Percentiles rank a stretch among this genome's conserved stretches.
phyloP scores from a whole-genome alignment of 768 basidiomycete species.

The Hericium erinaceus region DNA sequence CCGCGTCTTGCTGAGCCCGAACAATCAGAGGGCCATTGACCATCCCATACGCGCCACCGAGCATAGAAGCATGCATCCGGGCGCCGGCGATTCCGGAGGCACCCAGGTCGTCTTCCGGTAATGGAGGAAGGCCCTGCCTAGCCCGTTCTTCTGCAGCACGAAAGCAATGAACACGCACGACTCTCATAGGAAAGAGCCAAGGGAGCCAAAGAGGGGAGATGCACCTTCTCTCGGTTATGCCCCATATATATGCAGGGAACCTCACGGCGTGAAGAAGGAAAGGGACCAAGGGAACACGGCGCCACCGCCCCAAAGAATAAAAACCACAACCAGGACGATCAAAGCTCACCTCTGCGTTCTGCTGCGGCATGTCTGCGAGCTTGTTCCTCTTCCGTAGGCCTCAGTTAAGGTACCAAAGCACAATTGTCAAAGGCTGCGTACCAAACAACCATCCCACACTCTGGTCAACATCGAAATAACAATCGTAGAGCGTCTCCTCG shows the following conservation, averaged over 20 bases:
- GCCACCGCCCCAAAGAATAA: constrained; percentile 14
- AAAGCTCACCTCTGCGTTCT: constrained; percentile 80
- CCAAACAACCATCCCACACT: constrained; percentile 68
- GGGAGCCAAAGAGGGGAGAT: constrained; percentile 12
- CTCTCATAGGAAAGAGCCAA: constrained; percentile 4
- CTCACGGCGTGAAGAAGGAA: constrained; percentile 17
- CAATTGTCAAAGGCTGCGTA: constrained; percentile 27
- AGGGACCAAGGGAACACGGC: constrained; percentile 21
- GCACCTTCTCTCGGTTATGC: constrained; percentile 15
- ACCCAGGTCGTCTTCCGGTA: constrained; percentile 11
- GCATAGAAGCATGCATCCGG: constrained; percentile 8
- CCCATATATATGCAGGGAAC: constrained; percentile 9
- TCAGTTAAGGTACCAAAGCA: not conserved
- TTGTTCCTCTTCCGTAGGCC: constrained; percentile 50
- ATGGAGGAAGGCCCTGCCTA: constrained; percentile 13
- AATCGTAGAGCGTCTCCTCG: constrained; percentile 77
- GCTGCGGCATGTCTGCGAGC: constrained; percentile 49
- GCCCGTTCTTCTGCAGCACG: constrained; percentile 14
- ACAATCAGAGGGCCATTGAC: constrained; percentile 47
- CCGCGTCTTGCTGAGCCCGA: constrained; percentile 45
- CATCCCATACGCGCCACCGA: constrained; percentile 29
- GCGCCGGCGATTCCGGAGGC: constrained; percentile 9
- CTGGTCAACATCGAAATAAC: constrained; percentile 75
- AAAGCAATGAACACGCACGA: constrained; percentile 17
- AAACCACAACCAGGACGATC: constrained; percentile 24